Percentiles rank a stretch among this genome's conserved stretches.
These are phyloP conservation scores for Achaetomiella virescens DNA, from an alignment of 495 filamentous ascomycete genomes.

Conservation along the genomic window DNA sequence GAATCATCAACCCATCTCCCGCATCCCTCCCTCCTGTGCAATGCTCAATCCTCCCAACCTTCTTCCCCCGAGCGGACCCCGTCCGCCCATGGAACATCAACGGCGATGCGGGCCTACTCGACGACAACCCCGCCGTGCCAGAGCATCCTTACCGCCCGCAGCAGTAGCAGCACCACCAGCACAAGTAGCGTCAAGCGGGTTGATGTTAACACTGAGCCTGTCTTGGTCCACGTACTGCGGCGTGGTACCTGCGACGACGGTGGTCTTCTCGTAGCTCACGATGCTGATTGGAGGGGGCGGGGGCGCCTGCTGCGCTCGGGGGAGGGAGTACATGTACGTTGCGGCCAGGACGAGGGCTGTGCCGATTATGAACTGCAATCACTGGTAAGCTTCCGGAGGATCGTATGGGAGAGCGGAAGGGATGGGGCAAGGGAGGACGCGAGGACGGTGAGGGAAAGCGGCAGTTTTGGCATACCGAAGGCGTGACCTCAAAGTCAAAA, in stretches of 20 bases:
- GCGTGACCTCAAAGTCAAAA: constrained; percentile 70
- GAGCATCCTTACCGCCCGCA: too few relatives aligned
- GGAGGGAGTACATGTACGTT: constrained; percentile 75
- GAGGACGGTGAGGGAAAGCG: too few relatives aligned
- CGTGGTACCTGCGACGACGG: constrained; percentile 26
- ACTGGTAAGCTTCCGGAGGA: too few relatives aligned
- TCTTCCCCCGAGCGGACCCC: constrained; percentile 35
- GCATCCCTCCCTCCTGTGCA: neutral
- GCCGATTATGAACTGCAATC: constrained; percentile 82
- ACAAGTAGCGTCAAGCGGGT: constrained; percentile 42
- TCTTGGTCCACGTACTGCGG: constrained; percentile 29
- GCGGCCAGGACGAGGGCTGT: constrained; percentile 68
- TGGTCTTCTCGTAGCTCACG: constrained; percentile 69
- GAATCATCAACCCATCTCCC: neutral
- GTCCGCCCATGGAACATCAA: constrained; percentile 46
- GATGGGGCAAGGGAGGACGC: neutral
- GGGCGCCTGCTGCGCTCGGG: constrained; percentile 46
- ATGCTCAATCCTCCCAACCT: constrained; percentile 31
- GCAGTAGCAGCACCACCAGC: constrained; percentile 33
- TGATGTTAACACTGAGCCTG: constrained; percentile 26
- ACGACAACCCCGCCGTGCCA: constrained; percentile 40
- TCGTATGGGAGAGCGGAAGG: neutral
- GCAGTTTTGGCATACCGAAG: constrained; percentile 60
- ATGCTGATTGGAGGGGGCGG: constrained; percentile 72
- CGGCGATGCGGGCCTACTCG: constrained; percentile 63